Evolutionary conservation across 192 early-diverging fungal species (phyloP), one percentile per base, ranked within the genome.

Genomic region (Allomyces macrogynus): DNA sequence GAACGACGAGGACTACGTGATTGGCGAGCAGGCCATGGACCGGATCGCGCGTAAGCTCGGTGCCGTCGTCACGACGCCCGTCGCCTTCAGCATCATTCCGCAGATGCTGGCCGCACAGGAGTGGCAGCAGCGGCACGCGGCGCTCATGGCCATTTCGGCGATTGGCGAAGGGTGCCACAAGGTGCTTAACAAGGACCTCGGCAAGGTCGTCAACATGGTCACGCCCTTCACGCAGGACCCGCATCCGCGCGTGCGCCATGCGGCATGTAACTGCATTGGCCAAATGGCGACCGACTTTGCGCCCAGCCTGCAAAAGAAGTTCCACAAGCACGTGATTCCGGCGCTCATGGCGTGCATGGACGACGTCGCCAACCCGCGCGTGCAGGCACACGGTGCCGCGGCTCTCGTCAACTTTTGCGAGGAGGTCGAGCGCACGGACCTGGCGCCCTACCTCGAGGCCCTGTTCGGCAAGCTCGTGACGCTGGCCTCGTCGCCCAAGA

Each of bases 201-300:
- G 76, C 64, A 84, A 87, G 64, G 87, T 99, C 49, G 77, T 94
- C 44, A 74, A 85, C 73, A 76, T 97, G 70, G 77, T 99, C 32
- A 69, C 86, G 12, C 87, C 88, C 49, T 84, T 80, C 70, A 78
- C 93, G 68, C 75, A 86, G 27, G 93, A 99, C 73, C 80, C 90
- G 8, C 89, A 98, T 69, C 85, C 92, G 27, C 86, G 97, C 64
- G 97, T 99, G 24, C 89, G 93, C 62, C 90, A 93, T 74, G 93
- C 97, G 61, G 88, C 89, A 44, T 95, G 92, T 76, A 95, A 95
- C 75, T 87, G 90, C 65, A 74, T 97, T 22, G 97, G 97, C 16
- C 97, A 99, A 75, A 90, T 99, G 88, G 87, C 88, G 62, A 96
- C 90, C 0, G 97, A 99, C 76, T 99, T 98, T 74, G 84, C 92